Evolutionary conservation across 352 stramenopile genomes (phyloP).

Genomic region (Globisporangium sylvaticum): DNA sequence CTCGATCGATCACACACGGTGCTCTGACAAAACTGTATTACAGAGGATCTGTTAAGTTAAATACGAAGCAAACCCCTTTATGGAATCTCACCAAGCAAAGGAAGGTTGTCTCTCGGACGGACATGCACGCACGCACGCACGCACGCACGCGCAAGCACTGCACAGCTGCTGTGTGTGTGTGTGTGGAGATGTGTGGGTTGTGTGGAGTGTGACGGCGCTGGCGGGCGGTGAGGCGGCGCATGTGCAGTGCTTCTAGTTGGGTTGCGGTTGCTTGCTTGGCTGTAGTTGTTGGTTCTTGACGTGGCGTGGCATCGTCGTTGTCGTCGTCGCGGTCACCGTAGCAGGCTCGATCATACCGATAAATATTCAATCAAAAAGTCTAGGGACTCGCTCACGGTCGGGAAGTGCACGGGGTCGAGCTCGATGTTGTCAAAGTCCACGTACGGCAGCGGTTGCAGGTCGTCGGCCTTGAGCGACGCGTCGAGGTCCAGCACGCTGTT

Average conservation of each 20-base stretch:
- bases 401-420: slow-evolving; percentile 40
- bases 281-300: not conserved
- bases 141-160: slow-evolving; percentile 6
- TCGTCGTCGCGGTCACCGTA: not conserved
- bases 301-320: not conserved
- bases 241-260: slow-evolving; percentile 2
- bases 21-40: slow-evolving; percentile 19
- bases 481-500: slow-evolving; percentile 14
- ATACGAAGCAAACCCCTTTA: slow-evolving; percentile 13
- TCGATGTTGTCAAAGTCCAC: slow-evolving; percentile 49
- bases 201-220: too few relatives aligned
- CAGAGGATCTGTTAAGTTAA: slow-evolving; percentile 7
- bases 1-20: slow-evolving; percentile 8
- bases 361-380: slow-evolving; percentile 68
- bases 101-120: not conserved
- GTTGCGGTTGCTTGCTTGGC: not conserved
- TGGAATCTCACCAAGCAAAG: slow-evolving; percentile 6
- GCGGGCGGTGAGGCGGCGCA: not conserved
- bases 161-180: slow-evolving; percentile 3
- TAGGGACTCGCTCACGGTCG: slow-evolving; percentile 57
- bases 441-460: slow-evolving; percentile 37
- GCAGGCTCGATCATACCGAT: slow-evolving; percentile 22
- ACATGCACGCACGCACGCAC: slow-evolving; percentile 9
- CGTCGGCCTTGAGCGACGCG: slow-evolving; percentile 28
- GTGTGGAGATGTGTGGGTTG: not conserved